Evolutionary conservation across 2,329 filamentous ascomycete species (phyloP).

Genomic region (Epichloe uncinata): DNA sequence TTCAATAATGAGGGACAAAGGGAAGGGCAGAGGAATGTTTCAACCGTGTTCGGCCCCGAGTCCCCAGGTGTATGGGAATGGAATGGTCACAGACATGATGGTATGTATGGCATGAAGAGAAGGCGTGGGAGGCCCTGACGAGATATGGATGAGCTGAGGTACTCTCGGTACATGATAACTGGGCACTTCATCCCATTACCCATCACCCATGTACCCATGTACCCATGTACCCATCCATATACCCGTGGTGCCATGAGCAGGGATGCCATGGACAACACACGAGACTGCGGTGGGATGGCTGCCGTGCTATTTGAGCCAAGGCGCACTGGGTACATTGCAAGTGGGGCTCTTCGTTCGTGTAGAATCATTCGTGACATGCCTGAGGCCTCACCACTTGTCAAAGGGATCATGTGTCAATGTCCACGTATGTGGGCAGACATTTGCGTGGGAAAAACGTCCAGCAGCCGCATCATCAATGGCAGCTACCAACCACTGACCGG

Average conservation of each 20-base stretch:
- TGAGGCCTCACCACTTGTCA: neutral
- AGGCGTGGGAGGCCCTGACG: slow-evolving; percentile 3
- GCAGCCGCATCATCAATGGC: too few relatives aligned
- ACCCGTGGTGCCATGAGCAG: neutral
- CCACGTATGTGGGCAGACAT: too few relatives aligned
- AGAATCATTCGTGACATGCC: too few relatives aligned
- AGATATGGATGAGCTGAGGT: slow-evolving; percentile 5
- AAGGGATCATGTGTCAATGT: neutral
- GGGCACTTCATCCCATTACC: neutral
- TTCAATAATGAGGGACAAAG: slow-evolving; percentile 7
- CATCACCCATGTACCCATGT: neutral
- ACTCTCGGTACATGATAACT: too few relatives aligned
- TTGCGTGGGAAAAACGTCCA: too few relatives aligned
- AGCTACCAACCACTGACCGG: too few relatives aligned
- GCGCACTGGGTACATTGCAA: slow-evolving; percentile 6
- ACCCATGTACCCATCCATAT: too few relatives aligned
- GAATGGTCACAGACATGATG: neutral
- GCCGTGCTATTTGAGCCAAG: neutral
- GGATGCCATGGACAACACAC: neutral
- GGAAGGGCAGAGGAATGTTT: slow-evolving; percentile 6
- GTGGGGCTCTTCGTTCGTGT: too few relatives aligned
- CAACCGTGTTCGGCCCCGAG: neutral
- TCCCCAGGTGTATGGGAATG: slow-evolving; percentile 2
- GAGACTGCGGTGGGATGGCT: neutral
- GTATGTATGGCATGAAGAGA: neutral